Conservation (phyloP, 768 basidiomycete species). For the Hortiboletus flavorubellus region DNA sequence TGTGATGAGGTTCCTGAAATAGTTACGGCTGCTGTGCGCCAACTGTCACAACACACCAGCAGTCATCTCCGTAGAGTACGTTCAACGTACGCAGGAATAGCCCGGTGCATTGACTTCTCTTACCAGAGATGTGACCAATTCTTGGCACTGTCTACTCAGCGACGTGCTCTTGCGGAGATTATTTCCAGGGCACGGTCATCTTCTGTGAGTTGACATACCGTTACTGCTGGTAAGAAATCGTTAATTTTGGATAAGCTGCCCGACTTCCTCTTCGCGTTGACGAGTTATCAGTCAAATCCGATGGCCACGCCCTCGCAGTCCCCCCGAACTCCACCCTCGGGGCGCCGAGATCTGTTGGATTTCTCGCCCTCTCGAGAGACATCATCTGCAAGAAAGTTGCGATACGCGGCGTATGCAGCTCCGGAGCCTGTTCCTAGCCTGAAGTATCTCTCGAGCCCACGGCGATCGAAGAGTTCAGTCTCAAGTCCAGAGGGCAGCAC, state of each 20-base stretch:
- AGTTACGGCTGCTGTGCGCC: constrained; percentile 40
- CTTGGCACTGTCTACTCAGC: constrained; percentile 44
- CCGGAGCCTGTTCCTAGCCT: constrained; percentile 52
- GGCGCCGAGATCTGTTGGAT: constrained; percentile 17
- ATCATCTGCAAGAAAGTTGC: constrained; percentile 46
- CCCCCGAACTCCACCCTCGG: constrained; percentile 5
- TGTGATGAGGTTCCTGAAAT: constrained; percentile 52
- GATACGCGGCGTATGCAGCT: constrained; percentile 68
- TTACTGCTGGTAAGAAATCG: constrained; percentile 1
- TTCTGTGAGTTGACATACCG: constrained; percentile 43
- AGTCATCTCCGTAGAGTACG: constrained; percentile 59
- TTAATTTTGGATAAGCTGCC: constrained; percentile 51
- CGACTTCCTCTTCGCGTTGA: constrained; percentile 58
- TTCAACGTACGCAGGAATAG: neutral
- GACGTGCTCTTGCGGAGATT: constrained; percentile 43
- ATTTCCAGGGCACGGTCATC: constrained; percentile 48
- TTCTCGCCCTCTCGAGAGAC: constrained; percentile 24
- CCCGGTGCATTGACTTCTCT: constrained; percentile 4
- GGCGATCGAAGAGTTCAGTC: constrained; percentile 33
- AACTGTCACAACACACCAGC: constrained; percentile 42
- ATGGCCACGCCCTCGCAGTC: constrained; percentile 4
- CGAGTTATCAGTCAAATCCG: constrained; percentile 28
- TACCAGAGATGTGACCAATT: constrained; percentile 72
- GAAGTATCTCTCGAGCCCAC: constrained; percentile 32
- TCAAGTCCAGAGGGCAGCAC: constrained; percentile 35